phyloP scores from a whole-genome alignment of 805 yeast genomes.

The Wickerhamiella spandovensis region DNA sequence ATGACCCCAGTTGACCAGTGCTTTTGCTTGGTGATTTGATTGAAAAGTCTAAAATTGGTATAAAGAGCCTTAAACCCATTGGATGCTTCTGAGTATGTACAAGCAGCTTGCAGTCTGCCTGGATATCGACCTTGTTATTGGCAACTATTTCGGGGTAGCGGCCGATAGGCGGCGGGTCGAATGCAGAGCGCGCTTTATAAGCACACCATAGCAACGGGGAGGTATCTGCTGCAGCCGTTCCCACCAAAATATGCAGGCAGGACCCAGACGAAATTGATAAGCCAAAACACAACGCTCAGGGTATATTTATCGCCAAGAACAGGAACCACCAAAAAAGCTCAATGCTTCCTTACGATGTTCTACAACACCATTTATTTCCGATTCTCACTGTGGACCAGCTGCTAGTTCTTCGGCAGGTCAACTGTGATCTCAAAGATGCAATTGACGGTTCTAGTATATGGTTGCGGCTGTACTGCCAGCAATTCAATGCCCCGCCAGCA shows the following conservation, averaged over 20 bases:
- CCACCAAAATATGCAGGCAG: background rate
- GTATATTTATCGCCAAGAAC: no score
- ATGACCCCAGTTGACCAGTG: no score
- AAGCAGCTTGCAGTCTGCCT: background rate
- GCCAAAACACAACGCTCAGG: no score
- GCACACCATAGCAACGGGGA: background rate
- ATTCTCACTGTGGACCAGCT: background rate
- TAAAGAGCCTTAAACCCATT: background rate
- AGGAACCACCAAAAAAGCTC: background rate
- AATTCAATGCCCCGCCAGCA: background rate
- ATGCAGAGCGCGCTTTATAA: no score
- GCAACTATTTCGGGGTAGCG: background rate
- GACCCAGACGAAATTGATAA: background rate
- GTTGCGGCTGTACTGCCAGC: background rate
- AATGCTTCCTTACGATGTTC: background rate
- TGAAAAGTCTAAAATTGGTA: conserved; percentile 1
- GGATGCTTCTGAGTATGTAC: conserved; percentile 2
- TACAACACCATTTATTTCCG: background rate
- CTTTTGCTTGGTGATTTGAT: no score
- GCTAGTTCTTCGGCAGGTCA: background rate
- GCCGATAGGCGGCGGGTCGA: background rate
- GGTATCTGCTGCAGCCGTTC: background rate
- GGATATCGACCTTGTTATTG: background rate
- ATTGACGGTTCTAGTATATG: background rate
- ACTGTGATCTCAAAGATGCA: background rate